Evolutionary conservation across 768 basidiomycete species (phyloP), one percentile per base, ranked within the genome.

Genomic region (Neoboletus subvelutipes): DNA sequence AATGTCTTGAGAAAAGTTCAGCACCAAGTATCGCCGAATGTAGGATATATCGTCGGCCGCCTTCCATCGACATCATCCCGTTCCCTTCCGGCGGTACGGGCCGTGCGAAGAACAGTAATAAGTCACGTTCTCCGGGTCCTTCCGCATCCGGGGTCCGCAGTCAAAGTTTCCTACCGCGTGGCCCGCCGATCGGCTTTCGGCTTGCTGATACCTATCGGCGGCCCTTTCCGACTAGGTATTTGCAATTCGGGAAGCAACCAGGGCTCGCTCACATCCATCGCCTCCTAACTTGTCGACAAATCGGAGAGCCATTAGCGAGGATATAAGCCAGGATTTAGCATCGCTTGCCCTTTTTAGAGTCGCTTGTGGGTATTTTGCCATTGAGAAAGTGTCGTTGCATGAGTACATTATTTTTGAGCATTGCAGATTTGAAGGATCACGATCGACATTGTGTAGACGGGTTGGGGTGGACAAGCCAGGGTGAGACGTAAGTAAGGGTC

Each of bases 131-230:
- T 12, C 52, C 45, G 46, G 31, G 1, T 15, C 47, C 52, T 65
- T 56, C 64, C 54, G 54, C 28, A 22, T 41, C 47, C 42, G 20
- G 54, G 17, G 15, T 36, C 54, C 56, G 60, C 33, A 52, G 47
- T 47, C 39, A 39, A 46, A 10, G 24, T 47, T 20, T 48, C 28
- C 15, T 15, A 42, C 28, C 12, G 33, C 26, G 24, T 4, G 17
- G 11, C 5, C 43, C n/a, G n/a, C n/a, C n/a, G n/a, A 7, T 46
- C 4, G 11, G 26, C 28, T n/a, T 52, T 56, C 34, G 9, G 6
- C 17, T 48, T 33, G 4, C 7, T 20, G 41, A n/a, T 22, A 24
- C 31, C 18, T 18, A 20, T 24, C 47, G 22, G 20, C 17, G 31
- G 11, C 7, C 15, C 33, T 39, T 29, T 29, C 52, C 22, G 5